A percentile compares a stretch with the other conserved stretches of the same genome.
Conservation (phyloP, 176 grass and related monocot species). For the Cenchrus purpureus region DNA sequence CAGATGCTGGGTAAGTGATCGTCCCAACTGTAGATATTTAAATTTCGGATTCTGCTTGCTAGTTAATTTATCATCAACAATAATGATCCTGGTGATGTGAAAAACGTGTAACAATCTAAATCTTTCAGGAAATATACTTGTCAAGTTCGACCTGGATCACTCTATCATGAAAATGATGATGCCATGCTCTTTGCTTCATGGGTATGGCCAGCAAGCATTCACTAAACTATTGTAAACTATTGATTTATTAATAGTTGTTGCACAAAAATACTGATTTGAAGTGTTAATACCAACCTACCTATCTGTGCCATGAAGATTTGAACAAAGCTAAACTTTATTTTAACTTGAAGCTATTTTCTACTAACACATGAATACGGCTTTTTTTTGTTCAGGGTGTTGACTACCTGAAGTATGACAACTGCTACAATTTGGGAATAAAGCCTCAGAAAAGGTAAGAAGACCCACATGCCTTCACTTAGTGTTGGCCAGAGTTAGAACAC, state of each 20-base stretch:
- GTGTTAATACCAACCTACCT: neutral
- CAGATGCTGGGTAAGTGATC: conserved; percentile 83
- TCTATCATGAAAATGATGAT: conserved; percentile 81
- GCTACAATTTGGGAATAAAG: conserved; percentile 88
- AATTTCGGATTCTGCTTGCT: conserved; percentile 15
- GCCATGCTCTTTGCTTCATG: conserved; percentile 84
- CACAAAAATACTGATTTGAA: neutral
- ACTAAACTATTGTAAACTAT: neutral
- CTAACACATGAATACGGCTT: neutral
- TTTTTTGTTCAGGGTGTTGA: conserved; percentile 69
- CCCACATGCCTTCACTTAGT: neutral
- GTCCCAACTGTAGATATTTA: conserved; percentile 2
- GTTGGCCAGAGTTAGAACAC: neutral
- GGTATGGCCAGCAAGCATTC: conserved; percentile 58
- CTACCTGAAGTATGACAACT: conserved; percentile 97
- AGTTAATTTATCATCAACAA: conserved; percentile 17
- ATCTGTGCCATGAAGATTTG: conserved; percentile 20
- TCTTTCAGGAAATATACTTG: conserved; percentile 80
- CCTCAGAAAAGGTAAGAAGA: conserved; percentile 67
- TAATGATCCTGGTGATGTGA: conserved; percentile 21
- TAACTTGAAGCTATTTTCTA: neutral
- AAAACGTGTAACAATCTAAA: conserved; percentile 35
- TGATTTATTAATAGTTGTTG: conserved; percentile 20
- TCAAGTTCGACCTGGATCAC: conserved; percentile 93
- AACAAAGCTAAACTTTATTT: conserved; percentile 13